A percentile compares a stretch with the other conserved stretches of the same genome.
These are phyloP conservation scores for Zasmidium citrigriseum DNA, from an alignment of 2,329 filamentous ascomycete genomes.

Conservation along the genomic window DNA sequence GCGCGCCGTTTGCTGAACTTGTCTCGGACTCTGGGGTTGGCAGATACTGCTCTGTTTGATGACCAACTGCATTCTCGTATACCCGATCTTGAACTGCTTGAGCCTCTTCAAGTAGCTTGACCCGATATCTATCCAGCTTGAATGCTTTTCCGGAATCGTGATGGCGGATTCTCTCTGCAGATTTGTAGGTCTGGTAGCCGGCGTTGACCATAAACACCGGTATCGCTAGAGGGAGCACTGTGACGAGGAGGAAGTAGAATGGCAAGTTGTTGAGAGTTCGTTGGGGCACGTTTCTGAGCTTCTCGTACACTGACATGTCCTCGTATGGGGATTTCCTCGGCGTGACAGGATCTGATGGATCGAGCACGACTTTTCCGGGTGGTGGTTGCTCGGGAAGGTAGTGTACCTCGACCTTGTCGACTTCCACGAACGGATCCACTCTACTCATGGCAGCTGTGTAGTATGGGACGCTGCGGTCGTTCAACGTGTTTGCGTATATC, in stretches of 20 bases:
- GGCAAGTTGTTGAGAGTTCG: constrained; percentile 58
- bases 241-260: constrained; percentile 62
- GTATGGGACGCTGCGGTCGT: constrained; percentile 78
- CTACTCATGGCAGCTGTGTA: constrained; percentile 80
- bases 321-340: constrained; percentile 34
- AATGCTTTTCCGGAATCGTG: constrained; percentile 68
- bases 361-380: constrained; percentile 71
- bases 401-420: constrained; percentile 68
- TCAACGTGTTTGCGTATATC: constrained; percentile 83
- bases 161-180: constrained; percentile 70
- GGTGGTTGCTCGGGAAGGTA: constrained; percentile 70
- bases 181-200: constrained; percentile 73
- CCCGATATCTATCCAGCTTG: constrained; percentile 69
- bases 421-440: constrained; percentile 73
- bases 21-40: constrained; percentile 45
- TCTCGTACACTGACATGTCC: constrained; percentile 21
- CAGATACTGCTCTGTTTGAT: constrained; percentile 70
- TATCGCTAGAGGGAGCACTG: constrained; percentile 75
- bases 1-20: constrained; percentile 3
- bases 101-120: constrained; percentile 74
- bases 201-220: constrained; percentile 74
- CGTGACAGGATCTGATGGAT: constrained; percentile 63
- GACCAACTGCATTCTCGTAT: constrained; percentile 71
- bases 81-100: constrained; percentile 75
- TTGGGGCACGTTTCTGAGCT: constrained; percentile 23